Evolutionary conservation across 2,329 filamentous ascomycete genomes (phyloP).

Genomic region (Clarireedia homoeocarpa): DNA sequence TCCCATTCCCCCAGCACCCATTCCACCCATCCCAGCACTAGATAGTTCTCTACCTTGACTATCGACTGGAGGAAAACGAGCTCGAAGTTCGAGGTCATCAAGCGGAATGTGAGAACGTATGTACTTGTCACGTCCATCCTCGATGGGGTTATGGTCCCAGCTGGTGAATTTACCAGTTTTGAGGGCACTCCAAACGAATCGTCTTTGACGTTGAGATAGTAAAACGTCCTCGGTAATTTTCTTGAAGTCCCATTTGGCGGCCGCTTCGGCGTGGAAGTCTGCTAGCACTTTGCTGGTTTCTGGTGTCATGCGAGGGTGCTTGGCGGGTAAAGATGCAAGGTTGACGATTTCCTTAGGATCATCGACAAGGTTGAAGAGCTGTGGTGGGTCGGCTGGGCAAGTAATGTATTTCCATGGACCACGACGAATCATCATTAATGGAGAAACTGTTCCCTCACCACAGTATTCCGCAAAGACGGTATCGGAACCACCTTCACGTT

Average conservation of each 20-base stretch:
- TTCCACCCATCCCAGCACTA: background rate
- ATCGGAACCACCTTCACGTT: constrained; percentile 58
- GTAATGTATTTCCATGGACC: constrained; percentile 87
- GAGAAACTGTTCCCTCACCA: constrained; percentile 81
- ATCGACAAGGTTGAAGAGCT: constrained; percentile 69
- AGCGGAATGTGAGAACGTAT: constrained; percentile 78
- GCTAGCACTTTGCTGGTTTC: constrained; percentile 36
- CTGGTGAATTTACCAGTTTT: constrained; percentile 66
- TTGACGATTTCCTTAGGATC: constrained; percentile 44
- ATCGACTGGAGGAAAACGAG: constrained; percentile 62
- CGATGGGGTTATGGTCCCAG: constrained; percentile 78
- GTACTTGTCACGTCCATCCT: constrained; percentile 66
- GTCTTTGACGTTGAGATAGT: constrained; percentile 68
- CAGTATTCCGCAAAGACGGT: constrained; percentile 95
- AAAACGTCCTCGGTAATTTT: constrained; percentile 68
- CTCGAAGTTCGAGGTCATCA: constrained; percentile 70
- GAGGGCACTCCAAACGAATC: constrained; percentile 72
- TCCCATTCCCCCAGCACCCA: background rate
- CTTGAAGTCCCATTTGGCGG: constrained; percentile 72
- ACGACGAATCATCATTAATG: constrained; percentile 88
- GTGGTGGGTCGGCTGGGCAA: constrained; percentile 74
- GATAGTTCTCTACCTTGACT: constrained; percentile 23
- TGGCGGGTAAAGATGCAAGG: constrained; percentile 32
- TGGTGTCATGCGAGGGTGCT: constrained; percentile 28
- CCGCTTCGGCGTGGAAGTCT: constrained; percentile 67